Conservation (phyloP, 208 protist species). For the Leishmania major region DNA sequence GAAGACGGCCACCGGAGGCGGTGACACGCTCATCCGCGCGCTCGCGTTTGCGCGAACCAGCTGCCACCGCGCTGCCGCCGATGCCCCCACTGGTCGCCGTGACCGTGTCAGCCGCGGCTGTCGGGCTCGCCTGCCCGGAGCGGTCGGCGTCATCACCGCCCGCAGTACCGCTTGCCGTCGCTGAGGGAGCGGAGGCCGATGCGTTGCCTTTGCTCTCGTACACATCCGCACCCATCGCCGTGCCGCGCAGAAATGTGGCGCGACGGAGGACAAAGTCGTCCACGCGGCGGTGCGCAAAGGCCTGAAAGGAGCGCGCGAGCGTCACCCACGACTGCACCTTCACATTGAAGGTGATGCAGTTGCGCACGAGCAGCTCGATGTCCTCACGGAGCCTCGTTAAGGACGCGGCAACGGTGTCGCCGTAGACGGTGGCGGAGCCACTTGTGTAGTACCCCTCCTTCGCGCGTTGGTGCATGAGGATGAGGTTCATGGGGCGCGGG, state of each 20-base stretch:
- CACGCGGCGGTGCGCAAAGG: conserved; percentile 73
- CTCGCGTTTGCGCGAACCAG: conserved; percentile 14
- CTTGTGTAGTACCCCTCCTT: conserved; percentile 61
- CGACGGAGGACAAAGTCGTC: conserved; percentile 82
- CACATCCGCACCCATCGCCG: conserved; percentile 45
- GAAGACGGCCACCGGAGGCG: neutral
- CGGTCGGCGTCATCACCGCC: neutral
- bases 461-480: conserved; percentile 62
- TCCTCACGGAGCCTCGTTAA: conserved; percentile 66
- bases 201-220: conserved; percentile 3
- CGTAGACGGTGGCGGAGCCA: conserved; percentile 31
- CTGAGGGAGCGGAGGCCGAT: neutral
- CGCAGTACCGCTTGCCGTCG: neutral
- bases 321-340: conserved; percentile 64
- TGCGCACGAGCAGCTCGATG: conserved; percentile 82
- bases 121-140: neutral
- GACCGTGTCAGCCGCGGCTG: neutral
- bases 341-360: conserved; percentile 86
- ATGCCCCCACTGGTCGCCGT: neutral
- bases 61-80: neutral
- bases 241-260: conserved; percentile 59
- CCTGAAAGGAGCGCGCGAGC: conserved; percentile 68
- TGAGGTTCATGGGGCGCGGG: conserved; percentile 81
- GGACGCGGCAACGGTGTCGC: conserved; percentile 62
- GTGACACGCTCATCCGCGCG: neutral